Evolutionary conservation across 2,329 filamentous ascomycete genomes (phyloP).

Genomic region (Colletotrichum liaoningense): DNA sequence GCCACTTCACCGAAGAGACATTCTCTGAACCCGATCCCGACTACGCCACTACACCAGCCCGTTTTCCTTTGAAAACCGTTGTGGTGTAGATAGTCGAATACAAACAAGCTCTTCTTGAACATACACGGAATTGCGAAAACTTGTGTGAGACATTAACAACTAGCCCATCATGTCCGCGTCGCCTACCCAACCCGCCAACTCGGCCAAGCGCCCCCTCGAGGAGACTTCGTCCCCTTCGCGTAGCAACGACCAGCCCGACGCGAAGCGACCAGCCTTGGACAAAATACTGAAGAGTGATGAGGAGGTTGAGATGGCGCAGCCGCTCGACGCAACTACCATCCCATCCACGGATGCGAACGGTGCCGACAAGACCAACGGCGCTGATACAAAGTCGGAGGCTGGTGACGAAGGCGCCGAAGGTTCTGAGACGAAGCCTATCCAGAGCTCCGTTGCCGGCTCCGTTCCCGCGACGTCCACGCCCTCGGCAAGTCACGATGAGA

Average conservation of each 20-base stretch:
- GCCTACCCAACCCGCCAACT: conserved; percentile 73
- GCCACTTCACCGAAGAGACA: conserved; percentile 39
- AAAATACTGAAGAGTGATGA: conserved; percentile 83
- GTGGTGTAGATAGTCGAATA: conserved; percentile 82
- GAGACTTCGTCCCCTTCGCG: conserved; percentile 95
- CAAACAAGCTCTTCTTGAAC: conserved; percentile 52
- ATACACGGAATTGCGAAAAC: conserved; percentile 49
- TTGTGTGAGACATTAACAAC: conserved; percentile 38
- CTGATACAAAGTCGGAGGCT: conserved; percentile 69
- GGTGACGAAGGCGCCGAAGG: conserved; percentile 67
- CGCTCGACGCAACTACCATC: conserved; percentile 49
- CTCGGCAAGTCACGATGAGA: conserved; percentile 82
- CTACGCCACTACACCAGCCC: conserved; percentile 81
- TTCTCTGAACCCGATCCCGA: conserved; percentile 55
- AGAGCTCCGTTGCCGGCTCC: conserved; percentile 46
- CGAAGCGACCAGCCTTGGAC: conserved; percentile 95
- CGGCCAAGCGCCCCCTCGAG: conserved; percentile 92
- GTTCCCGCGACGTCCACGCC: conserved; percentile 53
- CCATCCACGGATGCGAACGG: conserved; percentile 61
- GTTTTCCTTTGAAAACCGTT: conserved; percentile 87
- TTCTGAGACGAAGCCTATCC: conserved; percentile 56
- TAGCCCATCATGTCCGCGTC: conserved; percentile 75
- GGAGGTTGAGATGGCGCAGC: conserved; percentile 58
- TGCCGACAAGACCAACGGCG: conserved; percentile 61
- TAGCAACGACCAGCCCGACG: conserved; percentile 92